A percentile compares a stretch with the other conserved stretches of the same genome.
Conservation (phyloP, 176 grass and related monocot genomes). For the Paspalum notatum region DNA sequence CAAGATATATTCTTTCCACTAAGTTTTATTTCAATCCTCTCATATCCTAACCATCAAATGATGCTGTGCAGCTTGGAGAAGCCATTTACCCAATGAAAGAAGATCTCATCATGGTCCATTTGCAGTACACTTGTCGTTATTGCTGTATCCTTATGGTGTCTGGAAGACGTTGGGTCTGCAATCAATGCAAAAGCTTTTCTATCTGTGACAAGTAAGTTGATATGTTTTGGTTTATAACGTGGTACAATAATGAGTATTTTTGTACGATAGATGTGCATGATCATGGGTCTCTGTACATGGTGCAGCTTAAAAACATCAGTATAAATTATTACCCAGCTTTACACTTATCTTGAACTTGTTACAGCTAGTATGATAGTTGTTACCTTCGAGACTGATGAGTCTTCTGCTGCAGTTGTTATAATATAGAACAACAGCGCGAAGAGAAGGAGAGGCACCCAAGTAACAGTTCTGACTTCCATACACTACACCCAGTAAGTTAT, state of each 20-base stretch:
- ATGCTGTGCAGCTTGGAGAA: constrained; percentile 76
- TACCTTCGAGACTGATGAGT: constrained; percentile 34
- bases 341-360: not conserved
- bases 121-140: constrained; percentile 78
- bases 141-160: constrained; percentile 85
- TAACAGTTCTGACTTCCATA: constrained; percentile 69
- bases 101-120: constrained; percentile 97
- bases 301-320: constrained; percentile 12
- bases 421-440: constrained; percentile 54
- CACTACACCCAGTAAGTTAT: constrained; percentile 67
- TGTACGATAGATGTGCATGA: constrained; percentile 33
- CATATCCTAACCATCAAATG: constrained; percentile 42
- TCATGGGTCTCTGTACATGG: constrained; percentile 17
- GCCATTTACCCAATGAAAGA: constrained; percentile 87
- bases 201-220: constrained; percentile 75
- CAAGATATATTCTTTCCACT: constrained; percentile 13
- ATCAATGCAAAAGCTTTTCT: constrained; percentile 70
- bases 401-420: constrained; percentile 67
- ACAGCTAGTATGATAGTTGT: constrained; percentile 22
- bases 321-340: constrained; percentile 16
- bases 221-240: constrained; percentile 20
- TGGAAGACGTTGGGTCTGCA: constrained; percentile 83
- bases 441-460: constrained; percentile 71
- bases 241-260: constrained; percentile 24
- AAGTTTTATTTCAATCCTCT: constrained; percentile 1